These are phyloP conservation scores for Agapanthus africanus DNA, from an alignment of 106 monocot genomes.

Conservation along the genomic window DNA sequence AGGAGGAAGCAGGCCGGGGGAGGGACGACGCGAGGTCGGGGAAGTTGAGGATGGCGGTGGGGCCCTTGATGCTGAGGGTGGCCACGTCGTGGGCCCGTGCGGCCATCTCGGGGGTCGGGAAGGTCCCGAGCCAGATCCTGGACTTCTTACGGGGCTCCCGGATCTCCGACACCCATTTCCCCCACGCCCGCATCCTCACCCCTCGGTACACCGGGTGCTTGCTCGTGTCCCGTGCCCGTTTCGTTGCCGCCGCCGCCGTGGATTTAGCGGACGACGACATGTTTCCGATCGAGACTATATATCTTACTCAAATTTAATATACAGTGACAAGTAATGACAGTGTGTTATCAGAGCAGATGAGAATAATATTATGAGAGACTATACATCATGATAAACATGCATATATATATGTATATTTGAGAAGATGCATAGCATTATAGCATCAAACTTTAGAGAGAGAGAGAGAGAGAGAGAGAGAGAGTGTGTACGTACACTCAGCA, in stretches of 20 bases:
- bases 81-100: constrained; percentile 46
- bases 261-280: not conserved
- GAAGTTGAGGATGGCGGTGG: constrained; percentile 38
- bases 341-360: no score
- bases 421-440: no score
- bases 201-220: constrained; percentile 33
- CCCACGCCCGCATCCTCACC: constrained; percentile 45
- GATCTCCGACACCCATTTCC: constrained; percentile 60
- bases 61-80: constrained; percentile 40
- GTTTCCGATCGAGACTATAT: no score
- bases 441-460: no score
- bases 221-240: constrained; percentile 12
- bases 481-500: no score
- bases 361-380: no score
- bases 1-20: constrained; percentile 27
- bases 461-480: no score
- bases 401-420: no score
- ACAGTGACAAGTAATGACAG: no score
- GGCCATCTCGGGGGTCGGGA: constrained; percentile 50
- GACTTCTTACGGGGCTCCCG: constrained; percentile 55
- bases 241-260: not conserved
- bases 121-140: constrained; percentile 47
- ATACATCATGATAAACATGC: no score
- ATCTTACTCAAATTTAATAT: no score
- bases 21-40: constrained; percentile 31